A percentile compares a stretch with the other conserved stretches of the same genome.
Conservation (phyloP, 495 filamentous ascomycete genomes). For the Neurospora sp. region DNA sequence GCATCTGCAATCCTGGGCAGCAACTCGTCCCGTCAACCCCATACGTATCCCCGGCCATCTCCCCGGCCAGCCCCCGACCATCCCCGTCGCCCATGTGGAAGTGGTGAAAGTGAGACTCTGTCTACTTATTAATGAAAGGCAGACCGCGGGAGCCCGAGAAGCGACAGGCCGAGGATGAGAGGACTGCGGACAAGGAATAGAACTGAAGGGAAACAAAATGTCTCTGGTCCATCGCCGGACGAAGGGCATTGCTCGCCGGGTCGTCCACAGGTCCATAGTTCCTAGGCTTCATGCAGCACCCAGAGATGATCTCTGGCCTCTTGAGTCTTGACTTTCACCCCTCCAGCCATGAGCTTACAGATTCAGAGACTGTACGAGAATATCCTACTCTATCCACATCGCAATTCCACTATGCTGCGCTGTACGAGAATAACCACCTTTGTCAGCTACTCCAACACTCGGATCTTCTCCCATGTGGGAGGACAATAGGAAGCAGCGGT, state of each 20-base stretch:
- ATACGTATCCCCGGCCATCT: background rate
- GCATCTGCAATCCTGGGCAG: background rate
- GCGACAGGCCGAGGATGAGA: background rate
- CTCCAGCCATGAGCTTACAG: background rate
- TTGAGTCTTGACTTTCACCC: background rate
- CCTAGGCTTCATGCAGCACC: background rate
- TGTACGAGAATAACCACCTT: background rate
- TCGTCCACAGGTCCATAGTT: background rate
- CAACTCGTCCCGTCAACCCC: background rate
- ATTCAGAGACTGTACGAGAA: background rate
- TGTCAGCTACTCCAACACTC: background rate
- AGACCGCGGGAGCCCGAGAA: background rate
- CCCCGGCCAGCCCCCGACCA: background rate
- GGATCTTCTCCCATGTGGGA: background rate
- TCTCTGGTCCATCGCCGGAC: background rate
- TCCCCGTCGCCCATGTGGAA: background rate
- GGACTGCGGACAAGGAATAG: background rate
- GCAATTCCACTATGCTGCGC: background rate
- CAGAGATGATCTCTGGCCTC: background rate
- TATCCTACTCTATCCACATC: background rate
- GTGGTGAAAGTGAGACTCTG: background rate
- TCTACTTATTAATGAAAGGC: background rate
- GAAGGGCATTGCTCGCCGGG: background rate
- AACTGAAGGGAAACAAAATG: background rate
- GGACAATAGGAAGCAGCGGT: background rate